A percentile compares a stretch with the other conserved stretches of the same genome.
Evolutionary conservation across 2,329 filamentous ascomycete genomes (phyloP).

Genomic region (Colletotrichum camelliae): DNA sequence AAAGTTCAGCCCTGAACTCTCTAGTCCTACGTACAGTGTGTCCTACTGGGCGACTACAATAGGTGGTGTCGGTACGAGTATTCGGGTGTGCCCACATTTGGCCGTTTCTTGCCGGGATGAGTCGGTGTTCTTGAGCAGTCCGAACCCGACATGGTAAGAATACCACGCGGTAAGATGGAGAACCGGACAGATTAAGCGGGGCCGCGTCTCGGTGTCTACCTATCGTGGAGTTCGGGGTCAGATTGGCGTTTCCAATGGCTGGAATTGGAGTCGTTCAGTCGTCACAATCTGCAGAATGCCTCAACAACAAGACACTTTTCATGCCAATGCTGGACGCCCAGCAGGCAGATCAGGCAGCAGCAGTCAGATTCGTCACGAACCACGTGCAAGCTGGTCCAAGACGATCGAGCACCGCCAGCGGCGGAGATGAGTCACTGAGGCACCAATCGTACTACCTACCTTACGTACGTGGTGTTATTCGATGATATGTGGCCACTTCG

Average conservation of each 20-base stretch:
- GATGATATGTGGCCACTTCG: background rate
- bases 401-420: background rate
- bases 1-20: background rate
- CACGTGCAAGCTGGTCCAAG: background rate
- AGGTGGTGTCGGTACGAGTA: background rate
- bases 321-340: background rate
- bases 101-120: background rate
- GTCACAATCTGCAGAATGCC: background rate
- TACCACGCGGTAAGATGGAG: background rate
- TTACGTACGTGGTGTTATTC: background rate
- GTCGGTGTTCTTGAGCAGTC: background rate
- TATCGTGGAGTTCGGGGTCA: background rate
- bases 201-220: background rate
- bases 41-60: background rate
- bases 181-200: background rate
- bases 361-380: background rate
- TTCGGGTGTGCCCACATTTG: background rate
- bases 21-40: background rate
- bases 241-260: background rate
- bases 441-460: background rate
- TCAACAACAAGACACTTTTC: background rate
- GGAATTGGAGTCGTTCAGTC: background rate
- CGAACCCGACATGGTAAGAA: background rate
- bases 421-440: background rate
- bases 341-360: background rate